Base-by-base conservation (phyloP, 768 basidiomycete species). In the Tephrocybe sp. region DNA sequence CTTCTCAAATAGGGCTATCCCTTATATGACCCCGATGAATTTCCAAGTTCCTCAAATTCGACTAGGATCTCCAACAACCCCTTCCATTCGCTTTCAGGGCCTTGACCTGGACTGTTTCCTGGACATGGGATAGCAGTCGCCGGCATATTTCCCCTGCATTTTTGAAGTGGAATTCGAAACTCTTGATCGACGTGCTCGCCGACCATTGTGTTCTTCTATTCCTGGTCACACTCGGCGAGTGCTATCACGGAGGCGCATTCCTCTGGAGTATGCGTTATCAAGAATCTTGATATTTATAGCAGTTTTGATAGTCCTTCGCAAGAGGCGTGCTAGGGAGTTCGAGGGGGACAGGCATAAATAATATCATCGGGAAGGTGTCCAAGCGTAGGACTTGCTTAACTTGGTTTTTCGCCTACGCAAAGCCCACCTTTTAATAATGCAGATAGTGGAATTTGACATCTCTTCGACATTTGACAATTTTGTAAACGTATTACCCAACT, bases 231-330 rank as follows among this genome's bases (percentile, higher is more conserved):
- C 12, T 57, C 53, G 3, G 73, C 72, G 2, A 65, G 64, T 2
- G 60, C 56, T 20, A 68, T 51, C 10, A 75, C 57, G 11, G 63
- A 43, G 1, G 54, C 55, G 45, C 75, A 75, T 60, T 77, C 75
- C 18, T 65, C 58, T 0, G 62, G 59, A 0, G 68, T 68, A 68
- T 3, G 71, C 61, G 48, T 73, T 57, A 61, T 75, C 74, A 12
- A 77, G 44, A 24, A 77, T 51, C 26, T 63, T 62, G 15, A 73
- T n/a, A n/a, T n/a, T n/a, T 72, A 45, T 70, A 75, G 40, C 64
- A 64, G 25, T 62, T 62, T 3, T 58, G 54, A 54, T 73, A 77
- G 30, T 62, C 50, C 3, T 43, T 51, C 33, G 58, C 57, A 14
- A 74, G 50, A 1, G 61, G 34, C 1, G 73, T 71, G 11, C 60